These are phyloP conservation scores for Teratosphaeriaceae sp. DNA, from an alignment of 2,329 filamentous ascomycete genomes.

Conservation along the genomic window DNA sequence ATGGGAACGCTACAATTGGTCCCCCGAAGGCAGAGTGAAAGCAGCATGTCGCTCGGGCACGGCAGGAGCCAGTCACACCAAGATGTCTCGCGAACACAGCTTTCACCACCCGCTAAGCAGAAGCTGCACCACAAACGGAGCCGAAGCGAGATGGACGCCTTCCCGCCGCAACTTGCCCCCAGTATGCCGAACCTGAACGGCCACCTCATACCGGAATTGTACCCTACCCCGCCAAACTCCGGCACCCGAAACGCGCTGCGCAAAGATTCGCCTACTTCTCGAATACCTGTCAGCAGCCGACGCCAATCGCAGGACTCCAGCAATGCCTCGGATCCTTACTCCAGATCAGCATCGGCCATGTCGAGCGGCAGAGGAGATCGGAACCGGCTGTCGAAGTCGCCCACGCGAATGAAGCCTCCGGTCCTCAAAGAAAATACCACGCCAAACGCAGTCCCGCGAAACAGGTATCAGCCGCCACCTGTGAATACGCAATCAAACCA, in stretches of 20 bases:
- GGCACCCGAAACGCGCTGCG: conserved; percentile 9
- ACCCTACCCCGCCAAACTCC: conserved; percentile 22
- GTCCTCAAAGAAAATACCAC: conserved; percentile 23
- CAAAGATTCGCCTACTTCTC: conserved; percentile 18
- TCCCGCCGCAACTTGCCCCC: conserved; percentile 16
- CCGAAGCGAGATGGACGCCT: conserved; percentile 26
- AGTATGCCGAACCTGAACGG: conserved; percentile 23
- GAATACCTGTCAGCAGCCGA: conserved; percentile 28
- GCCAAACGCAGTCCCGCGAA: conserved; percentile 18
- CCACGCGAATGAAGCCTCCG: conserved; percentile 16
- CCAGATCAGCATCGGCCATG: conserved; percentile 22
- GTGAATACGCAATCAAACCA: conserved; percentile 20
- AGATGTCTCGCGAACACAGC: conserved; percentile 19
- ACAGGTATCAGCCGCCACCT: conserved; percentile 30
- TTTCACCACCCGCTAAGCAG: conserved; percentile 15
- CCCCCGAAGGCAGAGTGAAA: conserved; percentile 61
- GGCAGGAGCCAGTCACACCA: conserved; percentile 51
- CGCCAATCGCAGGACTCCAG: conserved; percentile 26
- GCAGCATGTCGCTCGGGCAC: conserved; percentile 51
- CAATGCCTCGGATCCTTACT: conserved; percentile 18
- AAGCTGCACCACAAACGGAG: conserved; percentile 27
- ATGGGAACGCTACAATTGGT: conserved; percentile 19
- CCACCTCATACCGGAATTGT: conserved; percentile 12
- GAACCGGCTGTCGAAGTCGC: conserved; percentile 24
- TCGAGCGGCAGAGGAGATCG: conserved; percentile 17